These are phyloP conservation scores for Pachysandra terminalis DNA, from an alignment of 164 flowering plant genomes.

Conservation along the genomic window DNA sequence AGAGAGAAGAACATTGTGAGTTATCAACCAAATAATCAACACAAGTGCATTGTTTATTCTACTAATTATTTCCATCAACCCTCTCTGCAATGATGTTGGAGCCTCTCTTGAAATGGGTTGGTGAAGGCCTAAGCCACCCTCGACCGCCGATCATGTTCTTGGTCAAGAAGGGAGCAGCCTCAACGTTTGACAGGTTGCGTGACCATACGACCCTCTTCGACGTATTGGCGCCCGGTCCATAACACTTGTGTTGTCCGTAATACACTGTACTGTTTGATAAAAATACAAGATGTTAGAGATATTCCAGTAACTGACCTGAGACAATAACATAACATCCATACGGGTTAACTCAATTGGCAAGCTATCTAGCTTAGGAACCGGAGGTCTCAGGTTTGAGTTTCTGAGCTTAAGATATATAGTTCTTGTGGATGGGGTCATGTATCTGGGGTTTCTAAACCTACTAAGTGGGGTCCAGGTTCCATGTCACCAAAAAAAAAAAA, in stretches of 20 bases:
- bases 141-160: constrained; percentile 52
- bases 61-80: constrained; percentile 1
- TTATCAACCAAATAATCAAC: too few relatives aligned
- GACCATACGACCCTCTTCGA: constrained; percentile 63
- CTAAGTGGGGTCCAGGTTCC: too few relatives aligned
- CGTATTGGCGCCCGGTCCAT: constrained; percentile 51
- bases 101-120: constrained; percentile 36
- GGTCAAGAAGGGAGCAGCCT: constrained; percentile 56
- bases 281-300: neutral
- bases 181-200: constrained; percentile 32
- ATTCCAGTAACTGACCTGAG: too few relatives aligned
- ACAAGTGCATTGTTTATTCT: neutral
- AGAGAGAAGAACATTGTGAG: too few relatives aligned
- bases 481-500: too few relatives aligned
- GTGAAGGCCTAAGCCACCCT: constrained; percentile 60
- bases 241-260: constrained; percentile 58
- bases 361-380: too few relatives aligned
- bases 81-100: constrained; percentile 3
- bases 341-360: too few relatives aligned
- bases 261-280: constrained; percentile 43
- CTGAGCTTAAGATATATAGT: too few relatives aligned
- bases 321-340: too few relatives aligned
- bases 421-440: too few relatives aligned
- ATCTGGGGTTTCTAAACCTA: too few relatives aligned
- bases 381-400: too few relatives aligned